These are phyloP conservation scores for Strobilomyces echinocephalus DNA, from an alignment of 768 basidiomycete genomes.

Conservation along the genomic window DNA sequence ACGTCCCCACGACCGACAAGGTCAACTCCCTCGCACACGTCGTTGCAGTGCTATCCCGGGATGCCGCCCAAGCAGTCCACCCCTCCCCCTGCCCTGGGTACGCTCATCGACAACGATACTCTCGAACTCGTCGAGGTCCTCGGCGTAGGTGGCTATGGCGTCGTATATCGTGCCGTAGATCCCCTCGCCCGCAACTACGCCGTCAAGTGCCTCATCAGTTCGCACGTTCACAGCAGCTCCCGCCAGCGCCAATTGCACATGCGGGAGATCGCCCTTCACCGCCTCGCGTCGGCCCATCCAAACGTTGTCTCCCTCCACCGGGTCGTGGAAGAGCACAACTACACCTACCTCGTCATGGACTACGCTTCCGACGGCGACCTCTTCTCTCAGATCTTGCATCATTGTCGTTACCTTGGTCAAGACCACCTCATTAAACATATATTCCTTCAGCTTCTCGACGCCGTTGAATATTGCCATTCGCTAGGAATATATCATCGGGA, in stretches of 20 bases:
- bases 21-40: conserved; percentile 15
- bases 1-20: conserved; percentile 22
- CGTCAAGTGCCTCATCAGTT: conserved; percentile 83
- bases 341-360: conserved; percentile 91
- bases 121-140: conserved; percentile 84
- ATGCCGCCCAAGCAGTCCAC: conserved; percentile 39
- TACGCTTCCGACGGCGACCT: conserved; percentile 88
- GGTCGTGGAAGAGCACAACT: conserved; percentile 75
- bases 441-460: conserved; percentile 91
- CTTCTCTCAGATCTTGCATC: conserved; percentile 81
- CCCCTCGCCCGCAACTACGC: conserved; percentile 61
- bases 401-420: conserved; percentile 75
- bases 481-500: conserved; percentile 94
- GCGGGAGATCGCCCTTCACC: conserved; percentile 82
- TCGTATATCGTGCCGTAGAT: conserved; percentile 85
- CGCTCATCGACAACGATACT: conserved; percentile 74
- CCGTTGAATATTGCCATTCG: conserved; percentile 88
- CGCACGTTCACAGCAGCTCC: conserved; percentile 36
- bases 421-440: conserved; percentile 81
- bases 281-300: conserved; percentile 68
- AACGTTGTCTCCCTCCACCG: conserved; percentile 87
- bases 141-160: conserved; percentile 91
- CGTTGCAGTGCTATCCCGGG: conserved; percentile 17
- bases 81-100: conserved; percentile 56
- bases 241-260: conserved; percentile 75